Evolutionary conservation across 805 yeast genomes (phyloP), one percentile per base, ranked within the genome.

Genomic region (Saccharomycopsis malanga): DNA sequence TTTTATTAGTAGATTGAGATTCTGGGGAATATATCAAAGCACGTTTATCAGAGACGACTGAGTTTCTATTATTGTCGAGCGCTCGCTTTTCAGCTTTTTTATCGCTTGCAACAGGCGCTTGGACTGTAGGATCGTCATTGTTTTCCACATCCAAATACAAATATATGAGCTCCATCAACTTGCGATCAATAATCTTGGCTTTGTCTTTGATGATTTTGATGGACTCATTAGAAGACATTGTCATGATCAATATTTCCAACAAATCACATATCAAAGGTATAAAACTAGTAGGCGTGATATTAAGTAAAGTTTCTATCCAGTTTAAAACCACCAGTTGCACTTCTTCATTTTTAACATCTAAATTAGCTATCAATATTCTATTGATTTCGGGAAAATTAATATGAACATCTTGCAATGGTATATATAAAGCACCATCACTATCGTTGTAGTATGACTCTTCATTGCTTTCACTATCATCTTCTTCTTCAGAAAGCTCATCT

Each of bases 331-430:
- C 85, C 27, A 81, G 63, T 61, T 87, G 94, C 39, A 89, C 84
- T 56, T 86, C 86, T 51, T 80, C 87, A 1, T 83, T 72, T 2
- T 58, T 58, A 1, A 81, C 77, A 52, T 85, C 86, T 44, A 93
- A 69, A 53, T 87, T 86, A 1, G 87, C 77, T n/a, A 91, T 76
- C 42, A 93, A 63, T 35, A 91, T 87, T 42, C 82, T 87, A 30
- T 88, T 81, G 38, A 91, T 81, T 54, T 79, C 82, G 4, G 91
- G 78, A 57, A 79, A 86, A 64, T 88, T 91, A 27, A 91, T 71
- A 49, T 75, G 78, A 18, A 88, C 79, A 59, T 89, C 95, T 61
- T 88, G 96, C 3, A 88, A 87, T 1, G 83, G 80, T 7, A 77
- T 69, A 58, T 83, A 79, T 14, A 76, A 59, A 4, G 74, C 83